Conservation (phyloP, 1,284 basidiomycete genomes). For the Irpex sp. region DNA sequence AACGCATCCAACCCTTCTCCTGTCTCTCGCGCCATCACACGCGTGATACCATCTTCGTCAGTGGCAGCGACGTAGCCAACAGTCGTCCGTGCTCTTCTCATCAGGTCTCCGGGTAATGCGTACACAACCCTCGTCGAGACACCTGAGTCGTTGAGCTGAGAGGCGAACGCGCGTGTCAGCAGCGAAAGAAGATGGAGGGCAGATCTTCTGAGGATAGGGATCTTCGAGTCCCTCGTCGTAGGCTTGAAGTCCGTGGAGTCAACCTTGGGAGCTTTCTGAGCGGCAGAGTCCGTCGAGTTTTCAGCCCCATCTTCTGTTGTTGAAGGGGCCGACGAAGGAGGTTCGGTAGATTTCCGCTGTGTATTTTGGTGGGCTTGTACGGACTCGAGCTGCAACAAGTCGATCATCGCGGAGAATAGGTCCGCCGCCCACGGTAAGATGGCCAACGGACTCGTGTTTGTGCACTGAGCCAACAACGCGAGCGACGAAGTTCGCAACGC, state of each 20-base stretch:
- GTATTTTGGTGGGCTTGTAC: slow-evolving; percentile 27
- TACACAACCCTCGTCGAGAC: slow-evolving; percentile 2
- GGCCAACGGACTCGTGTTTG: slow-evolving; percentile 60
- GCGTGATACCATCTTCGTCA: slow-evolving; percentile 71
- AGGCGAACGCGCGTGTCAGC: slow-evolving; percentile 53
- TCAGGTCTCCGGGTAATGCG: slow-evolving; percentile 34
- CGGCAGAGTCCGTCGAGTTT: slow-evolving; percentile 15
- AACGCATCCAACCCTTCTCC: slow-evolving; percentile 54
- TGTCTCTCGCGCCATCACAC: slow-evolving; percentile 79
- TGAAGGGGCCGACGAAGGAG: slow-evolving; percentile 1
- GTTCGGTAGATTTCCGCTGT: not conserved
- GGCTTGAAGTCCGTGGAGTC: slow-evolving; percentile 43
- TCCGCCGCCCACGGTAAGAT: slow-evolving; percentile 62
- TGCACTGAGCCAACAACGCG: slow-evolving; percentile 77
- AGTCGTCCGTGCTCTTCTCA: slow-evolving; percentile 58
- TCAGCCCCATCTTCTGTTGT: slow-evolving; percentile 10
- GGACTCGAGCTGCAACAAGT: slow-evolving; percentile 77
- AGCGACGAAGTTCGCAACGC: slow-evolving; percentile 78
- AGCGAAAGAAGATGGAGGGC: slow-evolving; percentile 77
- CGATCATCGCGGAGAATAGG: slow-evolving; percentile 65
- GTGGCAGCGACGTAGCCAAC: slow-evolving; percentile 69
- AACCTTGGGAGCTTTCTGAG: slow-evolving; percentile 33
- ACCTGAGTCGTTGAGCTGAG: slow-evolving; percentile 40
- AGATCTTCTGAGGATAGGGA: slow-evolving; percentile 78
- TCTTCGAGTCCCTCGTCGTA: slow-evolving; percentile 55